A percentile compares a stretch with the other conserved stretches of the same genome.
These are phyloP conservation scores for Annulohypoxylon stygium DNA, from an alignment of 495 filamentous ascomycete species.

Conservation along the genomic window DNA sequence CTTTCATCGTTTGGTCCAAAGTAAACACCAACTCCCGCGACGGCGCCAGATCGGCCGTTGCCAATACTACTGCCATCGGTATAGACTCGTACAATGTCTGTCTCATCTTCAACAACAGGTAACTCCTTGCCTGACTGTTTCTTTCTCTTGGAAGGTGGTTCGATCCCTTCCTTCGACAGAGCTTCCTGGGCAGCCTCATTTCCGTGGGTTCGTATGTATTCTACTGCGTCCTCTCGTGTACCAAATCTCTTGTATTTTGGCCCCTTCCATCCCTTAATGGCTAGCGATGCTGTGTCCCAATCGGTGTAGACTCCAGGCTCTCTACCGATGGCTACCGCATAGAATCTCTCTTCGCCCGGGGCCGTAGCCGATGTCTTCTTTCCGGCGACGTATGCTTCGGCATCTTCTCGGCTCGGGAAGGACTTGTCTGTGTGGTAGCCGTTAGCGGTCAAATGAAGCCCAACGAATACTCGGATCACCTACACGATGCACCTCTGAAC, in stretches of 20 bases:
- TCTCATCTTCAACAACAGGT: constrained; percentile 57
- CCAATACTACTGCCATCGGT: constrained; percentile 87
- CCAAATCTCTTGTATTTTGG: constrained; percentile 86
- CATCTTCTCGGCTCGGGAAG: constrained; percentile 81
- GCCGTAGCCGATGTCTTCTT: constrained; percentile 56
- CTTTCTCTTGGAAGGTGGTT: constrained; percentile 47
- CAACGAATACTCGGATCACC: constrained; percentile 52
- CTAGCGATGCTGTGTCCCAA: constrained; percentile 81
- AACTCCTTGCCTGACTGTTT: constrained; percentile 53
- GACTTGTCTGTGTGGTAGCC: constrained; percentile 74
- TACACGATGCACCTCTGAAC: constrained; percentile 86
- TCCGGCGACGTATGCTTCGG: constrained; percentile 80
- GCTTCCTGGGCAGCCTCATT: constrained; percentile 72
- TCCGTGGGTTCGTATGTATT: constrained; percentile 55
- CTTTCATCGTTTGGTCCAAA: constrained; percentile 80
- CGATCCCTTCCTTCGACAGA: constrained; percentile 54
- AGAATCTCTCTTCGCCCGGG: constrained; percentile 65
- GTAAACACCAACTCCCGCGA: constrained; percentile 88
- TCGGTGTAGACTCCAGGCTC: constrained; percentile 90
- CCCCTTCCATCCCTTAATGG: constrained; percentile 80
- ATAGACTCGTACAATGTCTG: constrained; percentile 77
- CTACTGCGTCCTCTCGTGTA: constrained; percentile 79
- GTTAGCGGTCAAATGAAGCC: constrained; percentile 34
- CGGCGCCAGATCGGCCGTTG: constrained; percentile 79
- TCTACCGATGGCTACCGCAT: constrained; percentile 85